Conservation (phyloP, 306 rosid genomes). For the Cicer arietinum region DNA sequence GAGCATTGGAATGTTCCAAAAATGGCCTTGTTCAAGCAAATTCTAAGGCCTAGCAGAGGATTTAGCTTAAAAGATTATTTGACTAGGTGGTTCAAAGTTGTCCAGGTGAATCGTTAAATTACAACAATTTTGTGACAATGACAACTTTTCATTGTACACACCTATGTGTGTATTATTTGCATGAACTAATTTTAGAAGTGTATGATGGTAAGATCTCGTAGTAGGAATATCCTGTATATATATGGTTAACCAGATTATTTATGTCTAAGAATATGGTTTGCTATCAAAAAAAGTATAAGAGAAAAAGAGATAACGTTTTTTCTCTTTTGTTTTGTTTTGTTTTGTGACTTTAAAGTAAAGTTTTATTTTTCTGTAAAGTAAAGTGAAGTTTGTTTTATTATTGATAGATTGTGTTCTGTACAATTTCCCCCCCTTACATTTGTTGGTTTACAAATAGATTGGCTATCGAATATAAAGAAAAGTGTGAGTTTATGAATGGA, state of each 20-base stretch:
- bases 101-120: constrained; percentile 41
- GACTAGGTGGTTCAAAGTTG: constrained; percentile 50
- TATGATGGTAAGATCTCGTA: background rate
- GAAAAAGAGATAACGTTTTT: background rate
- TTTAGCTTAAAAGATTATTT: constrained; percentile 57
- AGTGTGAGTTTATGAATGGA: too few relatives aligned
- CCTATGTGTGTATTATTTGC: background rate
- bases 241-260: constrained; percentile 1
- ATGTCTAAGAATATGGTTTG: background rate
- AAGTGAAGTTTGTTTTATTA: too few relatives aligned
- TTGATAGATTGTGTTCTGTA: too few relatives aligned
- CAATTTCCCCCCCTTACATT: too few relatives aligned
- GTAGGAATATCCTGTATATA: constrained; percentile 30
- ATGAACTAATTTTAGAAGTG: constrained; percentile 21
- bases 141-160: constrained; percentile 22
- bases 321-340: too few relatives aligned
- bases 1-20: constrained; percentile 99
- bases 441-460: too few relatives aligned
- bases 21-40: constrained; percentile 83
- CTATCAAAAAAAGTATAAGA: background rate
- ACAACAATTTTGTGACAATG: constrained; percentile 14
- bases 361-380: too few relatives aligned
- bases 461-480: too few relatives aligned
- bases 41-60: constrained; percentile 74
- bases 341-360: too few relatives aligned